A percentile compares a stretch with the other conserved stretches of the same genome.
These are phyloP conservation scores for Cenchrus fungigraminus DNA, from an alignment of 176 grass and related monocot species.

Conservation along the genomic window DNA sequence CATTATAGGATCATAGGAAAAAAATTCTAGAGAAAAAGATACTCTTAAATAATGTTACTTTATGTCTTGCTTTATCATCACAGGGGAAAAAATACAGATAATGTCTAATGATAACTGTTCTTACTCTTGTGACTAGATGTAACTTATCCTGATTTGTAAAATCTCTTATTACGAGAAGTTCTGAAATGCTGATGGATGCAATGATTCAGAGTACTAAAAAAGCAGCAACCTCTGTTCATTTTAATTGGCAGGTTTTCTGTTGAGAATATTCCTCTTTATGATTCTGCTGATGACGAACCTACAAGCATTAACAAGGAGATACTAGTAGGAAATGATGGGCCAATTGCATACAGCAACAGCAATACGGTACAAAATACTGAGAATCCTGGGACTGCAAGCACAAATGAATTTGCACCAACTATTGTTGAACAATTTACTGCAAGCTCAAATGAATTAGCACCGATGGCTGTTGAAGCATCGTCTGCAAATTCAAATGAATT, in stretches of 20 bases:
- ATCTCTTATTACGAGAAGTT: neutral
- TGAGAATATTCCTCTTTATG: constrained; percentile 98
- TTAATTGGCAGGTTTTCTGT: constrained; percentile 80
- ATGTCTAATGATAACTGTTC: neutral
- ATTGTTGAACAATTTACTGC: constrained; percentile 45
- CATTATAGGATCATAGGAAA: neutral
- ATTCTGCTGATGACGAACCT: constrained; percentile 90
- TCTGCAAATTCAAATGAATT: constrained; percentile 40
- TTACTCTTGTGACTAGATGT: neutral
- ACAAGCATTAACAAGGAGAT: constrained; percentile 66
- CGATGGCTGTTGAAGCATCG: constrained; percentile 47
- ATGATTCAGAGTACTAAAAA: constrained; percentile 6
- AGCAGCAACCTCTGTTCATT: constrained; percentile 32
- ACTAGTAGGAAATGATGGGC: constrained; percentile 39
- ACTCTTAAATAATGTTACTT: neutral
- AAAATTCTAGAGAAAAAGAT: neutral
- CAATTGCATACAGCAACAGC: constrained; percentile 27
- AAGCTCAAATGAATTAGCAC: constrained; percentile 31
- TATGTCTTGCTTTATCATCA: constrained; percentile 17
- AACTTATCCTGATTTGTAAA: constrained; percentile 21
- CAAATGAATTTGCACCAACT: constrained; percentile 46
- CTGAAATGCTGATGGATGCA: neutral
- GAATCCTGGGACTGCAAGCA: constrained; percentile 28
- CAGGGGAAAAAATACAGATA: neutral
- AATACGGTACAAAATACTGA: constrained; percentile 30